phyloP scores from a whole-genome alignment of 2,329 filamentous ascomycete species.

The Cryphonectria carpinicola region DNA sequence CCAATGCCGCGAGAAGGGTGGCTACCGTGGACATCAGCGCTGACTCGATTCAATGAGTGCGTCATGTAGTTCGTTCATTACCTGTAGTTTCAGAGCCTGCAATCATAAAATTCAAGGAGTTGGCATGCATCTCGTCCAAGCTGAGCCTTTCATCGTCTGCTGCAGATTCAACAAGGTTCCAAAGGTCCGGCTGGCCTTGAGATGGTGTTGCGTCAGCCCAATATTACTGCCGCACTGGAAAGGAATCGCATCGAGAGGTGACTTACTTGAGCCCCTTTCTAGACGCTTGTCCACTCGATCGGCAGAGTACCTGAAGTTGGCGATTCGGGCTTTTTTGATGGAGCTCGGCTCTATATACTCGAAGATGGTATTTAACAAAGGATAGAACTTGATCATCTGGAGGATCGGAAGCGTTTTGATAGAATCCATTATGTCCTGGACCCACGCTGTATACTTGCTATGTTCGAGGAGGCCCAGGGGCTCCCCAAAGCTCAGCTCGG shows the following conservation, averaged over 20 bases:
- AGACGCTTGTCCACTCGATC: slow-evolving; percentile 20
- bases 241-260: neutral
- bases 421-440: slow-evolving; percentile 33
- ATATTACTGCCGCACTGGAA: neutral
- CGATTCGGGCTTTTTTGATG: neutral
- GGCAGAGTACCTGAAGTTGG: slow-evolving; percentile 10
- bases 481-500: slow-evolving; percentile 49
- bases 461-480: slow-evolving; percentile 41
- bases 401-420: slow-evolving; percentile 24
- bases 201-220: neutral
- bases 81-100: slow-evolving; percentile 28
- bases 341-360: slow-evolving; percentile 7
- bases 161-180: slow-evolving; percentile 10
- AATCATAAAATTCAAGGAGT: slow-evolving; percentile 9
- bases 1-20: slow-evolving; percentile 14
- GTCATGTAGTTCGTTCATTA: neutral
- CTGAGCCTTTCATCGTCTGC: neutral
- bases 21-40: neutral
- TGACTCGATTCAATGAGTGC: neutral
- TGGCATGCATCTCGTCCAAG: slow-evolving; percentile 16
- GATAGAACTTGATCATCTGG: slow-evolving; percentile 20
- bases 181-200: slow-evolving; percentile 14
- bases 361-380: neutral
- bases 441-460: slow-evolving; percentile 37
- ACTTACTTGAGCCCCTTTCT: slow-evolving; percentile 12